These are phyloP conservation scores for Funneliformis geosporum DNA, from an alignment of 192 early-diverging fungal genomes.

Conservation along the genomic window DNA sequence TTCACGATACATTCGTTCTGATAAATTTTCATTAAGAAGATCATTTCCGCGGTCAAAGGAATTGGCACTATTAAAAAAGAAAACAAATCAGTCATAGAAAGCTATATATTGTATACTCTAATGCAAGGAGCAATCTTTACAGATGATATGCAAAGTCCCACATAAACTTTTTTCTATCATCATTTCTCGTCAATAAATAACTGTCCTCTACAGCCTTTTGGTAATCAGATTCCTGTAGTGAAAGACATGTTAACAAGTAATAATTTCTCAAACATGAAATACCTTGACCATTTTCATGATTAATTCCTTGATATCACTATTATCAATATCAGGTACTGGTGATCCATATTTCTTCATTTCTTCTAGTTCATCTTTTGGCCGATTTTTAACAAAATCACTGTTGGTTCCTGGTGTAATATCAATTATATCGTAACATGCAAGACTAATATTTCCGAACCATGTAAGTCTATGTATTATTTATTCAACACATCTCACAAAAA, in stretches of 20 bases:
- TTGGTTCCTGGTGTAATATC: neutral
- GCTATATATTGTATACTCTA: constrained; percentile 22
- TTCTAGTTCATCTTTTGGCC: constrained; percentile 7
- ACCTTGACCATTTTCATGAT: constrained; percentile 6
- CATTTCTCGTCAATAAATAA: constrained; percentile 17
- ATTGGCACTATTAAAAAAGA: constrained; percentile 18
- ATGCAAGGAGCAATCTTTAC: constrained; percentile 26
- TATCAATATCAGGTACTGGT: constrained; percentile 7
- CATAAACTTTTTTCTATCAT: constrained; percentile 24
- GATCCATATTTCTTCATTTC: constrained; percentile 15
- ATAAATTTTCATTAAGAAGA: constrained; percentile 24
- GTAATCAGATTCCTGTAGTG: constrained; percentile 14
- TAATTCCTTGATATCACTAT: constrained; percentile 21
- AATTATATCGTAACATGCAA: constrained; percentile 21
- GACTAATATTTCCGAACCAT: constrained; percentile 11
- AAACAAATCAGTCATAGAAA: constrained; percentile 21
- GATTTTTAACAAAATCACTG: constrained; percentile 15
- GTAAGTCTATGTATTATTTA: neutral
- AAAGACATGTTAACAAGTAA: constrained; percentile 15
- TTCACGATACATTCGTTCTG: constrained; percentile 4
- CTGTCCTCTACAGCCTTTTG: constrained; percentile 12
- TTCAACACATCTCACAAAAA: constrained; percentile 13
- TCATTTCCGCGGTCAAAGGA: constrained; percentile 12
- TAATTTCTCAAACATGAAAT: constrained; percentile 23
- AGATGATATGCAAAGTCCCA: constrained; percentile 20